Percentiles rank a stretch among this genome's conserved stretches.
These are phyloP conservation scores for Aristolochia contorta DNA, from an alignment of 164 flowering plant species.

Conservation along the genomic window DNA sequence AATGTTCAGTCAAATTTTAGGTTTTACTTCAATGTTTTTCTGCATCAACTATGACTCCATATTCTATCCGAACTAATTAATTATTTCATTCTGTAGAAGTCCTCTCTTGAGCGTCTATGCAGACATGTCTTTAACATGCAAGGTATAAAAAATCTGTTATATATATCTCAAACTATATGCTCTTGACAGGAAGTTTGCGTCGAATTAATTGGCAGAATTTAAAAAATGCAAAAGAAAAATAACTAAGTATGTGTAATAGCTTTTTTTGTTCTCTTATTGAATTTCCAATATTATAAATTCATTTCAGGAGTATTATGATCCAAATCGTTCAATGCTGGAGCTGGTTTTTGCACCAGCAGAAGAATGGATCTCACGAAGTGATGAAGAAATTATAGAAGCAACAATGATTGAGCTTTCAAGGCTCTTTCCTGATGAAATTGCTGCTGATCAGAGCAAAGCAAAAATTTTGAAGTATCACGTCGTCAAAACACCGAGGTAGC, in stretches of 20 bases:
- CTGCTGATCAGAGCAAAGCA: conserved; percentile 96
- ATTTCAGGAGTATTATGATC: conserved; percentile 86
- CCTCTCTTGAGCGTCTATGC: conserved; percentile 93
- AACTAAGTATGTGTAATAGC: not conserved
- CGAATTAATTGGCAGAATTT: not conserved
- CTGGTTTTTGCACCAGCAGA: conserved; percentile 98
- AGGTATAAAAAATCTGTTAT: conserved; percentile 37
- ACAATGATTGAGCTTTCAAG: conserved; percentile 90
- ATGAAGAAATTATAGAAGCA: conserved; percentile 86
- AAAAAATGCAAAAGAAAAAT: not conserved
- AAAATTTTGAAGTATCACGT: conserved; percentile 88
- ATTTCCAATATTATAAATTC: not conserved
- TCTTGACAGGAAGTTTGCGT: not conserved
- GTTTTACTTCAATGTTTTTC: not conserved
- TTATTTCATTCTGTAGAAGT: conserved; percentile 53
- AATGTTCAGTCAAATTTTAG: too few relatives aligned
- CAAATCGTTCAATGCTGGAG: conserved; percentile 87
- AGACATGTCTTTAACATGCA: conserved; percentile 95
- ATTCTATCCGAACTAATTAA: conserved; percentile 2
- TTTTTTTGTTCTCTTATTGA: not conserved
- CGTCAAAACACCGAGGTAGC: conserved; percentile 94
- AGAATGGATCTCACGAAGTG: conserved; percentile 89
- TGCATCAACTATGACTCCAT: not conserved
- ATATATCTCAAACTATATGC: not conserved
- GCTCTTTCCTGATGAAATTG: conserved; percentile 90